Percentiles rank a stretch among this genome's conserved stretches.
Conservation (phyloP, 495 filamentous ascomycete species). For the Rostrohypoxylon terebratum region DNA sequence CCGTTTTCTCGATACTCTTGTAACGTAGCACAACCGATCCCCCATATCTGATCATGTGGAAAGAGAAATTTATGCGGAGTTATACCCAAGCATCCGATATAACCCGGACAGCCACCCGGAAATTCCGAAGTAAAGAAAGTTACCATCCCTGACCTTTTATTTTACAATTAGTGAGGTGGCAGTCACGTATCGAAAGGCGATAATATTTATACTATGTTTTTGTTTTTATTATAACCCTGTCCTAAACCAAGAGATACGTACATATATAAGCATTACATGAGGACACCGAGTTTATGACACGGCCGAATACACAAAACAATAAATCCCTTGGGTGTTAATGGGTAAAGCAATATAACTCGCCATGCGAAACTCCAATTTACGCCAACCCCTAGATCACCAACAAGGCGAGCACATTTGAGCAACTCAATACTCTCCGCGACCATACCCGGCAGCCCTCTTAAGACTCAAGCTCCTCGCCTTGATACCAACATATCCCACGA, state of each 20-base stretch:
- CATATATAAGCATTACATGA: slow-evolving; percentile 1
- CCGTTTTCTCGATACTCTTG: not conserved
- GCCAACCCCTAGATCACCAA: not conserved
- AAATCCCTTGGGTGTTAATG: not conserved
- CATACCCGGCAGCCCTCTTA: slow-evolving; percentile 39
- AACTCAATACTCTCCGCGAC: slow-evolving; percentile 40
- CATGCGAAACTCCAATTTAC: slow-evolving; percentile 31
- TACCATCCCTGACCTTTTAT: not conserved
- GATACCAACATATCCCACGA: slow-evolving; percentile 70
- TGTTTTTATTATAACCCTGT: slow-evolving; percentile 19
- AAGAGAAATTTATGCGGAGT: not conserved
- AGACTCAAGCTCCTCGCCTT: slow-evolving; percentile 33
- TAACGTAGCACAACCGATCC: not conserved
- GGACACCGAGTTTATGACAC: slow-evolving; percentile 8
- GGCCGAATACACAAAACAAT: not conserved
- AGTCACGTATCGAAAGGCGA: not conserved
- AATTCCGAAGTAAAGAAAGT: not conserved
- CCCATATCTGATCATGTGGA: not conserved
- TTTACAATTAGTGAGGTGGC: not conserved
- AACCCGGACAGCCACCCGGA: not conserved
- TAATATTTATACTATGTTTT: slow-evolving; percentile 1
- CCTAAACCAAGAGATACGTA: slow-evolving; percentile 27
- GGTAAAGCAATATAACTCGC: slow-evolving; percentile 19
- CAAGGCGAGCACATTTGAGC: not conserved
- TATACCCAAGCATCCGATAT: not conserved